A percentile compares a stretch with the other conserved stretches of the same genome.
phyloP scores from a whole-genome alignment of 2,329 filamentous ascomycete genomes.

The Colletotrichum siamense region DNA sequence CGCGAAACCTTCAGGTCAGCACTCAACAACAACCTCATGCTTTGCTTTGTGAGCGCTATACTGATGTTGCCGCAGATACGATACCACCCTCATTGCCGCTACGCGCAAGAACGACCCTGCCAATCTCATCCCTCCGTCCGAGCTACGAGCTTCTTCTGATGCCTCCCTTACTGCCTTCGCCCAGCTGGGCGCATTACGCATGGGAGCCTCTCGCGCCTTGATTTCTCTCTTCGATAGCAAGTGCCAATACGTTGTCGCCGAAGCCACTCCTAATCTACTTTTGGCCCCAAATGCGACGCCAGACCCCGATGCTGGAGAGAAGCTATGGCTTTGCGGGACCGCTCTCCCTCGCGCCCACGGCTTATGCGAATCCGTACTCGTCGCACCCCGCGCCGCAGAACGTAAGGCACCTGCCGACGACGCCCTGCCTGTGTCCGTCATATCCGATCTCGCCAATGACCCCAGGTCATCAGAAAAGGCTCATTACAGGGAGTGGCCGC shows the following conservation, averaged over 20 bases:
- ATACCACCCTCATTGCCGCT: not conserved
- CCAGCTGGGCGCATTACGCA: slow-evolving; percentile 50
- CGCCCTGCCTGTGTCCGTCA: slow-evolving; percentile 35
- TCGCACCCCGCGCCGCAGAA: not conserved
- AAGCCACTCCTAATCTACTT: slow-evolving; percentile 48
- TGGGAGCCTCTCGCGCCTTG: slow-evolving; percentile 43
- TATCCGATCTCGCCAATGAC: slow-evolving; percentile 38
- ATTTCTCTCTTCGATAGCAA: slow-evolving; percentile 58
- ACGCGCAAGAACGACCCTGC: slow-evolving; percentile 25
- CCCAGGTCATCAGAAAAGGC: slow-evolving; percentile 31
- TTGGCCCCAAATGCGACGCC: slow-evolving; percentile 31
- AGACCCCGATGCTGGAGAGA: not conserved
- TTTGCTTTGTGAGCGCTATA: not conserved
- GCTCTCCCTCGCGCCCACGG: slow-evolving; percentile 31
- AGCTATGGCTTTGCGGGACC: slow-evolving; percentile 30
- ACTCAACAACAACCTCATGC: not conserved
- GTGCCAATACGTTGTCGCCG: slow-evolving; percentile 55
- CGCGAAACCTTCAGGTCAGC: slow-evolving; percentile 33
- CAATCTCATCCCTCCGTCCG: slow-evolving; percentile 23
- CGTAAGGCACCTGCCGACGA: not conserved
- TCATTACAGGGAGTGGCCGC: slow-evolving; percentile 26
- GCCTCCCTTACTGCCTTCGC: slow-evolving; percentile 52
- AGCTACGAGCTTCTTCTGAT: slow-evolving; percentile 35
- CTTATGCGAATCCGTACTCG: slow-evolving; percentile 33
- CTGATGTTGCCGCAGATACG: slow-evolving; percentile 14